Percentiles rank a stretch among this genome's conserved stretches.
phyloP scores from a whole-genome alignment of 2,329 filamentous ascomycete species.

The Pyrenophora teres region DNA sequence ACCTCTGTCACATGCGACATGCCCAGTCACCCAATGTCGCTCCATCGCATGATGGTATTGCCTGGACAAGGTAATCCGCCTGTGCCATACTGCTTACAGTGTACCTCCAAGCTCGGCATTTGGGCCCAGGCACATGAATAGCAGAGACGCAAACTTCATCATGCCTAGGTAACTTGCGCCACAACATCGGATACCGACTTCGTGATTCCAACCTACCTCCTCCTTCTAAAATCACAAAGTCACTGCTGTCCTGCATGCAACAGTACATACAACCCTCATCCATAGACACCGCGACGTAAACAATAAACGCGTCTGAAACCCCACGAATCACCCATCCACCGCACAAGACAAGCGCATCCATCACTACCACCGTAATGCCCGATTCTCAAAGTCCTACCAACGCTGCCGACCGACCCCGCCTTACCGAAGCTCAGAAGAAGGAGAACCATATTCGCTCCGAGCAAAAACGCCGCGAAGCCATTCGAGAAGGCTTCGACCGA shows the following conservation, averaged over 20 bases:
- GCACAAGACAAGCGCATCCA: too few species aligned
- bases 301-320: not conserved
- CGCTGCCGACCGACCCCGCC: slow-evolving; percentile 61
- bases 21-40: not conserved
- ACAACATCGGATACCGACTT: not conserved
- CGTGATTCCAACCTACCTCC: not conserved
- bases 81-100: not conserved
- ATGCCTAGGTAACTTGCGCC: not conserved
- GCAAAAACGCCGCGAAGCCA: slow-evolving; percentile 71
- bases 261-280: not conserved
- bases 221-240: not conserved
- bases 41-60: not conserved
- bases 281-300: not conserved
- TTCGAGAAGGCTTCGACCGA: slow-evolving; percentile 81
- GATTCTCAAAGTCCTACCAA: slow-evolving; percentile 36
- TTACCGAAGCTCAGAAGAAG: slow-evolving; percentile 73
- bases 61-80: not conserved
- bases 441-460: slow-evolving; percentile 73
- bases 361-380: slow-evolving; percentile 20
- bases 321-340: not conserved
- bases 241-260: not conserved
- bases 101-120: slow-evolving; percentile 6
- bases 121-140: slow-evolving; percentile 10
- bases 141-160: not conserved
- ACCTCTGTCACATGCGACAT: not conserved